A percentile compares a stretch with the other conserved stretches of the same genome.
Evolutionary conservation across 345 rosid genomes (phyloP).

Genomic region (Psidium friedrichsthalianum): DNA sequence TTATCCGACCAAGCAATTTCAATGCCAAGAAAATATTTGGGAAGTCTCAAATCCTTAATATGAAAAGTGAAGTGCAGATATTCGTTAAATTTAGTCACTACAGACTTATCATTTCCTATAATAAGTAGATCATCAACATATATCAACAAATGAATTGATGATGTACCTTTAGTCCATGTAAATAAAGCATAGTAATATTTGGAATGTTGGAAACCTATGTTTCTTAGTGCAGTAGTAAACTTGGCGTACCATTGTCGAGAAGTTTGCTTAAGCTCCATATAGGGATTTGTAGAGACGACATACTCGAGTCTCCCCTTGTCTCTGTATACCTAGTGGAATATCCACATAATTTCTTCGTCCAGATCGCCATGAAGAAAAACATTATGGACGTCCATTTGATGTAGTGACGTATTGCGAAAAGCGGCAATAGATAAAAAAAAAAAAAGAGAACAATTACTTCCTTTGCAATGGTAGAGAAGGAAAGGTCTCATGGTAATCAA

Average conservation of each 20-base stretch:
- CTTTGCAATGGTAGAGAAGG: not conserved
- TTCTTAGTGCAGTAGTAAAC: not conserved
- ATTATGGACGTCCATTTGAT: not conserved
- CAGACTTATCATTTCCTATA: rapidly evolving
- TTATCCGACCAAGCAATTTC: not conserved
- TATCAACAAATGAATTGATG: not conserved
- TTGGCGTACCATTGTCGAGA: not conserved
- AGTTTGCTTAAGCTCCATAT: not conserved
- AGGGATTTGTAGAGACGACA: not conserved
- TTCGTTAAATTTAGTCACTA: rapidly evolving
- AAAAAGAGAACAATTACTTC: not conserved
- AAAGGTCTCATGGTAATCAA: not conserved
- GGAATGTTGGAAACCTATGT: rapidly evolving
- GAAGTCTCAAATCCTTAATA: not conserved
- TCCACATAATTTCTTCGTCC: too few species aligned
- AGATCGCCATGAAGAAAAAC: not conserved
- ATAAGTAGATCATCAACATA: not conserved
- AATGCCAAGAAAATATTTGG: not conserved
- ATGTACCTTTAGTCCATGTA: rapidly evolving
- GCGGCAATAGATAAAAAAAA: not conserved
- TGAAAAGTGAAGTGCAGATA: not conserved
- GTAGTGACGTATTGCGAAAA: too few species aligned
- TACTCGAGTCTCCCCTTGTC: not conserved
- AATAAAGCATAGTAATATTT: not conserved
- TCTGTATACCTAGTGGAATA: not conserved